phyloP scores from a whole-genome alignment of 495 filamentous ascomycete species.

The Hypoxylon intermedium region DNA sequence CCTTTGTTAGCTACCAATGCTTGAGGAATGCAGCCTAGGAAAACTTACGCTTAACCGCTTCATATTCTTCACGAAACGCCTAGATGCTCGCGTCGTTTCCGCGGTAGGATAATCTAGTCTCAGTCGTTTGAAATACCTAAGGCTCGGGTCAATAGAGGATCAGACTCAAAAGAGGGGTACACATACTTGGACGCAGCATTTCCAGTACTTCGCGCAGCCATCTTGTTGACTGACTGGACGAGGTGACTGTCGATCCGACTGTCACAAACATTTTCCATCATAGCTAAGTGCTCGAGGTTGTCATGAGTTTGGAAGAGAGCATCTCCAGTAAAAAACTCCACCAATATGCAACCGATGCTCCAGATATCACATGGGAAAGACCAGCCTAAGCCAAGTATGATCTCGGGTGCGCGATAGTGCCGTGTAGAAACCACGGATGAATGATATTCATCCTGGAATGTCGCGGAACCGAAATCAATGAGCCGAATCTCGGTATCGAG shows the following conservation, averaged over 20 bases:
- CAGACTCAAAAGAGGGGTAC: neutral
- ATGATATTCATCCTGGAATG: constrained; percentile 98
- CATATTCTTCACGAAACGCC: constrained; percentile 95
- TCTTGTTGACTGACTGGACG: constrained; percentile 74
- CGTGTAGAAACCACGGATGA: constrained; percentile 95
- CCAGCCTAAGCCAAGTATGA: constrained; percentile 96
- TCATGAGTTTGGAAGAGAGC: constrained; percentile 98
- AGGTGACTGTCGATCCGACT: constrained; percentile 75
- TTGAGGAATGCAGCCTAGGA: neutral
- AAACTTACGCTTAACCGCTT: constrained; percentile 79
- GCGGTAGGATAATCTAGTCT: constrained; percentile 87
- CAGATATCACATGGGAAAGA: constrained; percentile 98
- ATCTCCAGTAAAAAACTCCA: constrained; percentile 99
- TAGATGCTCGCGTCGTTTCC: constrained; percentile 87
- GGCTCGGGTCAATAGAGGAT: constrained; percentile 35
- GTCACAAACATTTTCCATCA: constrained; percentile 95
- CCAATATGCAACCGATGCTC: constrained; percentile 98
- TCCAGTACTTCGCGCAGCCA: constrained; percentile 65
- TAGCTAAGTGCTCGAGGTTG: constrained; percentile 97
- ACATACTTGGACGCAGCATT: constrained; percentile 86
- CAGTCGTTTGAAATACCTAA: constrained; percentile 82
- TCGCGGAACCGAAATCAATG: constrained; percentile 97
- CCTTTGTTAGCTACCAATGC: constrained; percentile 39
- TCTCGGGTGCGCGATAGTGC: constrained; percentile 96
- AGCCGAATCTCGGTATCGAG: constrained; percentile 95